Evolutionary conservation across 2,329 filamentous ascomycete genomes (phyloP).

Genomic region (Cryphonectria carpinicola): DNA sequence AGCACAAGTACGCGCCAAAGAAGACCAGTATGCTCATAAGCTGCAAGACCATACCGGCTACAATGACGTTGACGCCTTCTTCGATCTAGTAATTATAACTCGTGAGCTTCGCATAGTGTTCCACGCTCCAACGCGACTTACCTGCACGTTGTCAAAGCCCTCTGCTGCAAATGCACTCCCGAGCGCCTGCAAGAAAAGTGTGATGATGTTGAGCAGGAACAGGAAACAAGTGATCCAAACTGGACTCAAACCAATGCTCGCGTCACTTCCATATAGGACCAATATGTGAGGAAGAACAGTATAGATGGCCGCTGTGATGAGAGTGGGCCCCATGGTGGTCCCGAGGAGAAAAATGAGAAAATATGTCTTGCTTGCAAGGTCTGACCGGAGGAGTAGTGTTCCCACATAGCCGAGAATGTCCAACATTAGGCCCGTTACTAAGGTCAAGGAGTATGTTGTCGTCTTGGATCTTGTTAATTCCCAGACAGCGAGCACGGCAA

Average conservation of each 20-base stretch:
- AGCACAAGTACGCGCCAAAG: slow-evolving; percentile 44
- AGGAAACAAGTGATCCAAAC: slow-evolving; percentile 42
- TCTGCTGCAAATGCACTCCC: slow-evolving; percentile 47
- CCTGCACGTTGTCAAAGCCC: slow-evolving; percentile 39
- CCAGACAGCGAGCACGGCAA: slow-evolving; percentile 34
- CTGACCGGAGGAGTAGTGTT: slow-evolving; percentile 46
- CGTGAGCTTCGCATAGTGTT: slow-evolving; percentile 17
- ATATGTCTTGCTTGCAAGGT: slow-evolving; percentile 39
- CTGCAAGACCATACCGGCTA: slow-evolving; percentile 51
- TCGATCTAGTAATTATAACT: slow-evolving; percentile 32
- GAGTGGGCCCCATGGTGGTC: slow-evolving; percentile 51
- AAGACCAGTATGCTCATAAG: slow-evolving; percentile 45
- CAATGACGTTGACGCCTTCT: slow-evolving; percentile 44
- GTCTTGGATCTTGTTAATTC: slow-evolving; percentile 37
- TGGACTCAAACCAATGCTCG: slow-evolving; percentile 42
- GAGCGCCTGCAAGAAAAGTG: slow-evolving; percentile 40
- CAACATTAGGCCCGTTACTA: slow-evolving; percentile 47
- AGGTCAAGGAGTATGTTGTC: slow-evolving; percentile 44
- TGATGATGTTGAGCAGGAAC: slow-evolving; percentile 40
- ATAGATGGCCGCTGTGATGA: slow-evolving; percentile 50
- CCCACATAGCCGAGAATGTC: slow-evolving; percentile 53
- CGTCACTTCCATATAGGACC: slow-evolving; percentile 49
- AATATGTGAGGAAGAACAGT: slow-evolving; percentile 51
- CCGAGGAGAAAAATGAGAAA: slow-evolving; percentile 52
- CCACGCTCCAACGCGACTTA: slow-evolving; percentile 35